Evolutionary conservation across 495 filamentous ascomycete species (phyloP).

Genomic region (Penicillium malachiteum): DNA sequence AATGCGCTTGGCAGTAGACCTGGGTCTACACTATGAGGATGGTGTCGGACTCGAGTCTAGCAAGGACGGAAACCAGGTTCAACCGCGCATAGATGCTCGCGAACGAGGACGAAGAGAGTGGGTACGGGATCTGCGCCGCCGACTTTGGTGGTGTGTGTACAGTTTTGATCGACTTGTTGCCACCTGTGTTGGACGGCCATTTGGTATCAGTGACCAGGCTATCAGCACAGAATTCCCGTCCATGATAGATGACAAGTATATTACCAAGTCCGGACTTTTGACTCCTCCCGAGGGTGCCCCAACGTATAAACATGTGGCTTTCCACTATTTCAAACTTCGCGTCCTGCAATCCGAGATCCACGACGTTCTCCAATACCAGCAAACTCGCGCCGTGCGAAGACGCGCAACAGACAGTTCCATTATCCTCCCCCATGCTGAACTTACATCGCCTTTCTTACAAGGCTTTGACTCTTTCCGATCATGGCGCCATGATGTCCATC

Average conservation of each 20-base stretch:
- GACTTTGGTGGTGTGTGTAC: conserved; percentile 97
- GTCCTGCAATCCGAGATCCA: conserved; percentile 93
- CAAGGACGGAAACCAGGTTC: conserved; percentile 35
- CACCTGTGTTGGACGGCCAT: conserved; percentile 88
- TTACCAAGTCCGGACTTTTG: conserved; percentile 77
- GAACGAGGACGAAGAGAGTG: conserved; percentile 80
- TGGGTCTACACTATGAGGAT: conserved; percentile 92
- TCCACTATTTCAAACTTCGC: conserved; percentile 91
- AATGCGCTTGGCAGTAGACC: conserved; percentile 82
- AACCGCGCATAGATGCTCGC: conserved; percentile 45
- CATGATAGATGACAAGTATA: conserved; percentile 80
- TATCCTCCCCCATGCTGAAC: conserved; percentile 71
- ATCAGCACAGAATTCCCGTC: conserved; percentile 94
- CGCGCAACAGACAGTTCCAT: conserved; percentile 59
- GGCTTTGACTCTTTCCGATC: conserved; percentile 81
- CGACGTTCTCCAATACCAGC: conserved; percentile 88
- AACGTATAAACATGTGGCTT: conserved; percentile 83
- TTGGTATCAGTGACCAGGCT: conserved; percentile 90
- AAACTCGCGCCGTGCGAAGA: conserved; percentile 54
- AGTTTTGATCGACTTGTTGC: conserved; percentile 89
- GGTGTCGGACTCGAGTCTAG: conserved; percentile 63
- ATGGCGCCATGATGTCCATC: conserved; percentile 87
- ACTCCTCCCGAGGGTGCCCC: conserved; percentile 53
- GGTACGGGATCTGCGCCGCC: conserved; percentile 79
- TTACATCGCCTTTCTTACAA: conserved; percentile 81